These are phyloP conservation scores for Candida vaughaniae DNA, from an alignment of 805 yeast genomes.

Conservation along the genomic window DNA sequence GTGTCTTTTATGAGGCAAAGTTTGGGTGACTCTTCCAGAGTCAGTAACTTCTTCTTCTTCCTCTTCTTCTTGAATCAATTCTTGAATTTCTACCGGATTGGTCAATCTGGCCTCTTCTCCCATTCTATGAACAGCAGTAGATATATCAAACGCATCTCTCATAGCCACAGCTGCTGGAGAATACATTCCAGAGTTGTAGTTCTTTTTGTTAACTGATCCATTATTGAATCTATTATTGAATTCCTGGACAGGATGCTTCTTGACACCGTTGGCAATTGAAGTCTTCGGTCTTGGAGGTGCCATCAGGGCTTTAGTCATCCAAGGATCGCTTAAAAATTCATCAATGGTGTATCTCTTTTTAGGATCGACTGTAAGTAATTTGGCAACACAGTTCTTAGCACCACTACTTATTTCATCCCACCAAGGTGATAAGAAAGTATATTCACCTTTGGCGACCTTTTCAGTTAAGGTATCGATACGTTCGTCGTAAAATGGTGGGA, in stretches of 20 bases:
- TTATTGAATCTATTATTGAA: slow-evolving; percentile 13
- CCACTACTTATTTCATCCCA: slow-evolving; percentile 77
- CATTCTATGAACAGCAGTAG: slow-evolving; percentile 81
- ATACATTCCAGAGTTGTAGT: slow-evolving; percentile 33
- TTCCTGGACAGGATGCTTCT: slow-evolving; percentile 26
- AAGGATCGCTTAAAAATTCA: slow-evolving; percentile 71
- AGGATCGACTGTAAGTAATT: slow-evolving; percentile 71
- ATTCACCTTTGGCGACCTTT: slow-evolving; percentile 78
- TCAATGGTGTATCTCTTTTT: slow-evolving; percentile 65
- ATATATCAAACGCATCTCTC: slow-evolving; percentile 83
- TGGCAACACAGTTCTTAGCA: slow-evolving; percentile 70
- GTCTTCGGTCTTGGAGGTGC: slow-evolving; percentile 8
- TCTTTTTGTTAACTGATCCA: slow-evolving; percentile 13
- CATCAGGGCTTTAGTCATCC: slow-evolving; percentile 45
- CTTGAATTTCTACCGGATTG: slow-evolving; percentile 17
- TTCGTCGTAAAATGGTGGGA: slow-evolving; percentile 95
- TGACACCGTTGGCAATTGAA: not conserved
- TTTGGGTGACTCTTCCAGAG: slow-evolving; percentile 10
- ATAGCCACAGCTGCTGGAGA: slow-evolving; percentile 78
- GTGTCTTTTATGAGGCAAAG: slow-evolving; percentile 3
- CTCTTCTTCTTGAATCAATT: slow-evolving; percentile 37
- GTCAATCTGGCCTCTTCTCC: slow-evolving; percentile 59
- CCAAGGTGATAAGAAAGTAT: slow-evolving; percentile 77
- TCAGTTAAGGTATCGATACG: slow-evolving; percentile 69
- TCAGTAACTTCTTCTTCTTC: slow-evolving; percentile 19